Evolutionary conservation across 352 stramenopile genomes (phyloP), one percentile per base, ranked within the genome.

Genomic region (Peronospora belbahrii): DNA sequence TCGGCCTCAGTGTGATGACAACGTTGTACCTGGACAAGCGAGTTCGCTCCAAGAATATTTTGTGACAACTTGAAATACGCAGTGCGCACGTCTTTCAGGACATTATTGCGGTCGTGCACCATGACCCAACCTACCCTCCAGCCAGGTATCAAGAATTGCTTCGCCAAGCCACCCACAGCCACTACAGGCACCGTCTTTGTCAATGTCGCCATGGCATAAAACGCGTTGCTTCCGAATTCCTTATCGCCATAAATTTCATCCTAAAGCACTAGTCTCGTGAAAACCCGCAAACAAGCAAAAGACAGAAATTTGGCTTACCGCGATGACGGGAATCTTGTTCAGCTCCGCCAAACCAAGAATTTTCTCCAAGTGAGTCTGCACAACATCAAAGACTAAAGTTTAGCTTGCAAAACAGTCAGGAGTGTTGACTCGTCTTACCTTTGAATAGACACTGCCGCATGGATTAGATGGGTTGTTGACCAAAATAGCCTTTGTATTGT

Each of bases 381-480:
- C 1, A 6, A 19, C 10, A 50, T 18, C 13, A 18, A 6, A 24
- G 14, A 11, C 11, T 31, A 15, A 8, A n/a, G 2, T 0, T 39
- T 39, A 22, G 33, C 8, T 4, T 22, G 31, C 11, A 0, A 24
- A 2, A 27, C 11, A 48, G 28, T 30, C 25, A 14, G 17, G 2
- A 45, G 41, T 15, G 22, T 11, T 28, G 4, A 15, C 25, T 45
- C 34, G 10, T 1, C 22, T 47, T 13, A 78, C 62, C 68, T 96
- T 84, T 5, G 83, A 94, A 59, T 95, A 98, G 19, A 98, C 91
- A 28, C 82, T 94, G 15, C 95, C 94, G 31, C 93, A 98, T 5
- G 94, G 88, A 68, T 98, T 98, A 13, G 62, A 88, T 64, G 53
- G 95, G 70, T 98, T 98, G 64, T 97, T 98, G 15, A 98, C 61